Evolutionary conservation across 2,329 filamentous ascomycete species (phyloP), one percentile per base, ranked within the genome.

Genomic region (Trichoderma citrinoviride): DNA sequence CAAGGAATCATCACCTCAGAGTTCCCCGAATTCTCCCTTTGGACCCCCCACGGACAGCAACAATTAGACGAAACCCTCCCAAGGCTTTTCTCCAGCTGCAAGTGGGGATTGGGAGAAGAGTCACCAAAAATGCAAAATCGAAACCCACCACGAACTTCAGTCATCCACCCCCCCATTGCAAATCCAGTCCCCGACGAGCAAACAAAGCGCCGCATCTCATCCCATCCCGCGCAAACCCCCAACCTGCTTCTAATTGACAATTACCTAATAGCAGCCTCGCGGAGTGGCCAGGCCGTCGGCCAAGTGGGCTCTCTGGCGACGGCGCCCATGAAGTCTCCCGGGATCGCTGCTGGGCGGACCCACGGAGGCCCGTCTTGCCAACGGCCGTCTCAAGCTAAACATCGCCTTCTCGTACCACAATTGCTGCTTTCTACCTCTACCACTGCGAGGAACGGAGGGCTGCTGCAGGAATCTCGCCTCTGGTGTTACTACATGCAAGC

Each of bases 201-300:
- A 33, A 33, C n/a, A n/a, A n/a, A n/a, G n/a, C n/a, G n/a, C n/a
- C n/a, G 3, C 29, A 10, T 3, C 29, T 37, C 33, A 12, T 12
- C 3, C 33, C 33, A 37, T 37, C 33, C 33, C 33, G 10, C 33
- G 33, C 29, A 7, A 7, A 2, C 27, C 27, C 27, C 27, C 27
- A 29, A 29, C 3, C 27, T 29, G 8, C 8, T 29, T 5, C 27
- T 29, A 29, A 29, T 37, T 21, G 41, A 43, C 49, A 33, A 62
- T 62, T 62, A 62, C 58, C 58, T 62, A 62, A 62, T 17, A 62
- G 58, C 46, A 40, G 46, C 49, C 29, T 44, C 49, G 27, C 47
- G 58, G 37, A 46, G 47, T 61, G 47, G 40, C 47, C 47, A 52
- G 21, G 44, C 41, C 7, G n/a, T 37, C n/a, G 33, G 33, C 10